These are phyloP conservation scores for Polychytrium aggregatum DNA, from an alignment of 192 early-diverging fungal species.

Conservation along the genomic window DNA sequence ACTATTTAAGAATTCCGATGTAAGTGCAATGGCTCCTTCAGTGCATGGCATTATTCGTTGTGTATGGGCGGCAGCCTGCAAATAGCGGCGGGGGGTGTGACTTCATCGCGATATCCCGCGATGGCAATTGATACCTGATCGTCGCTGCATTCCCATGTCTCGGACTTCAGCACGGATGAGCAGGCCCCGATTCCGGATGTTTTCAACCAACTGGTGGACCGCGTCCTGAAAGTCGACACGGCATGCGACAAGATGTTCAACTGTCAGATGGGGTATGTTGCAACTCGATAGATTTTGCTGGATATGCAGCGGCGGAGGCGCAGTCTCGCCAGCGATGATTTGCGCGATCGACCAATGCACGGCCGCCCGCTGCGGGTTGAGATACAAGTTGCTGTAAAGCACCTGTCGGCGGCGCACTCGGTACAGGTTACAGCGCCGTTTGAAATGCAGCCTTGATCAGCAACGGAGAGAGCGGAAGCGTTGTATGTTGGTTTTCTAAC, in stretches of 20 bases:
- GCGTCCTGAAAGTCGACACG: conserved; percentile 21
- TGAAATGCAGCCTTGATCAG: no score
- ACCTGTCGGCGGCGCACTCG: no score
- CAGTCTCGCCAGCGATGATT: no score
- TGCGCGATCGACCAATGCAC: no score
- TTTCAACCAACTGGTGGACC: conserved; percentile 44
- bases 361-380: no score
- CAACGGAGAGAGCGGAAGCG: no score
- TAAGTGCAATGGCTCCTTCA: conserved; percentile 13
- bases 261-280: conserved; percentile 52
- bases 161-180: conserved; percentile 35
- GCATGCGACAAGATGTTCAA: conserved; percentile 43
- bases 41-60: not conserved
- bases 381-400: no score
- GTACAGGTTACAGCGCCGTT: no score
- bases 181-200: conserved; percentile 60
- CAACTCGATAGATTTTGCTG: not conserved
- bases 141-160: not conserved
- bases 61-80: no score
- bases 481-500: no score
- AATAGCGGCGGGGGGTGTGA: no score
- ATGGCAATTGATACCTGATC: not conserved
- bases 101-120: no score
- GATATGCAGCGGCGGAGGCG: not conserved
- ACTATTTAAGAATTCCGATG: conserved; percentile 51